Base-by-base conservation (phyloP, 495 filamentous ascomycete genomes). In the Filosporella fistucella region DNA sequence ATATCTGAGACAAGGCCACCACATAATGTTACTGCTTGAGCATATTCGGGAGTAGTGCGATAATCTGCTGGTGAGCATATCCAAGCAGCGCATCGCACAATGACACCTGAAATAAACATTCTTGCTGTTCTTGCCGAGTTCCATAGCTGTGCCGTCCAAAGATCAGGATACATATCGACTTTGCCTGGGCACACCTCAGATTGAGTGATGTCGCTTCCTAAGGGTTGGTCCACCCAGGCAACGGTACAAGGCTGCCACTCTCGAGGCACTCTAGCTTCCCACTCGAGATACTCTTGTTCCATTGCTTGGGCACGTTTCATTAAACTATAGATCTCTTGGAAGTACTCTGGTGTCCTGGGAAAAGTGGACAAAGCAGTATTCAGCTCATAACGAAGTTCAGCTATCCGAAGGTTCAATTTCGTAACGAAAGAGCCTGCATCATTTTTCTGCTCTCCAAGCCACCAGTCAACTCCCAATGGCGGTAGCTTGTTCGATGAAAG, bases 21-120 rank as follows among this genome's bases (percentile, higher is more conserved):
- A 39, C 65, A 70, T 12, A 63, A 56, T 33, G 66, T 45, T 2
- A 62, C 55, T 4, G 68, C 67, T 0, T 62, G 58, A 18, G 70
- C 71, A 39, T 78, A 77, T 63, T 77, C 71, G 20, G 69, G 67
- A 18, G 75, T 78, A 0, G 71, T 75, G 22, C 73, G 58, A 42
- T 76, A 77, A 52, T 80, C 75, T 7, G 68, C 64, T 1, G 76
- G 76, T 17, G 63, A 55, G 45, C 67, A 70, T 14, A 70, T 55
- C 72, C 72, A 78, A 3, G 74, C 74, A 5, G 71, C 68, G 55
- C 74, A 76, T 8, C 75, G 64, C 1, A 78, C 65, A 17, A 65
- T 63, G 13, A 70, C 52, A 6, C 65, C 64, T 14, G 63, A 61
- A 10, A 77, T 56, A n/a, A 69, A 61, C n/a, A 80, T 47, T 3